Conservation (phyloP, 192 early-diverging fungal species). For the Backusella tarrabulga region DNA sequence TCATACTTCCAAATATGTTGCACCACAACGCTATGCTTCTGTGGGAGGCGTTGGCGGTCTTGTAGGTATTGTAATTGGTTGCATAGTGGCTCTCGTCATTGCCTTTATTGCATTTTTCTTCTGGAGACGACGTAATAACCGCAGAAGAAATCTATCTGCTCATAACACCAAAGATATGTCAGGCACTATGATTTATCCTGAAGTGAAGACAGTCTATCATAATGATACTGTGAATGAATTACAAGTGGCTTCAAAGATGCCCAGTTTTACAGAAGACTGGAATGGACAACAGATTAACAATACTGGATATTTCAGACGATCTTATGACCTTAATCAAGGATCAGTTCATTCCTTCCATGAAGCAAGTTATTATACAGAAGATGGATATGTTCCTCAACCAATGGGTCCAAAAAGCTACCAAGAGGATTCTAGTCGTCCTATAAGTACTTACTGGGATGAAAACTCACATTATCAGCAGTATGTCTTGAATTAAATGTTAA, state of each 20-base stretch:
- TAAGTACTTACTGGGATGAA: neutral
- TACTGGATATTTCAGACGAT: neutral
- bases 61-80: conserved; percentile 4
- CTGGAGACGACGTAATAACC: neutral
- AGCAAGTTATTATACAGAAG: conserved; percentile 1
- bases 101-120: neutral
- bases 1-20: neutral
- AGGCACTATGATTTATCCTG: neutral
- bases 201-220: neutral
- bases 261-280: neutral
- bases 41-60: conserved; percentile 10
- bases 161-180: neutral
- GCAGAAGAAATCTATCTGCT: neutral
- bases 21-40: neutral
- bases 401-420: neutral
- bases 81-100: neutral
- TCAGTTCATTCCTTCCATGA: neutral
- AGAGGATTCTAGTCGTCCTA: neutral
- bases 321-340: neutral
- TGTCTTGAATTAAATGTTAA: neutral
- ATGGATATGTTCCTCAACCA: neutral
- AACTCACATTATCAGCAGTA: neutral
- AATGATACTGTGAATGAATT: neutral
- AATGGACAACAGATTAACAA: neutral
- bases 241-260: neutral